A percentile compares a stretch with the other conserved stretches of the same genome.
These are phyloP conservation scores for Colletotrichum tamarilloi DNA, from an alignment of 2,329 filamentous ascomycete genomes.

Conservation along the genomic window DNA sequence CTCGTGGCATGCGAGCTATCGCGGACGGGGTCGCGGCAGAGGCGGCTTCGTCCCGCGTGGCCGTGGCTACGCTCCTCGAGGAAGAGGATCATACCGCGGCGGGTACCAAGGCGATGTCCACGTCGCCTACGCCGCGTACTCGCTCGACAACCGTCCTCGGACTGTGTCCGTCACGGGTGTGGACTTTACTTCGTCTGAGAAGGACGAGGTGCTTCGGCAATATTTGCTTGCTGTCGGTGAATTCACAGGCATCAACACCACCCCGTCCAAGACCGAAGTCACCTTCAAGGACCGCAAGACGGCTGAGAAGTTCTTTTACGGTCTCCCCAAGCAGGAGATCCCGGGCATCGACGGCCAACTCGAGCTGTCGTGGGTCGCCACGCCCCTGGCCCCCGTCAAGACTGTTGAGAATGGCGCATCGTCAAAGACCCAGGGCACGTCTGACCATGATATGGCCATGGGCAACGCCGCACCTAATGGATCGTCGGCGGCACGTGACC, in stretches of 20 bases:
- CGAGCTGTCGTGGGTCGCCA: conserved; percentile 72
- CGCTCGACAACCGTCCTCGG: conserved; percentile 81
- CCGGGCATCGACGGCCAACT: conserved; percentile 71
- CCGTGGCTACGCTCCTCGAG: conserved; percentile 48
- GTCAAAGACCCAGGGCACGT: conserved; percentile 8
- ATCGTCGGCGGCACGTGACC: conserved; percentile 25
- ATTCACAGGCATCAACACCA: conserved; percentile 67
- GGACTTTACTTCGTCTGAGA: conserved; percentile 69
- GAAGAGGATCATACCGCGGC: conserved; percentile 53
- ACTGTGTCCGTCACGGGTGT: conserved; percentile 73
- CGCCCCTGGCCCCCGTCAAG: conserved; percentile 40
- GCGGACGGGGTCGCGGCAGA: conserved; percentile 56
- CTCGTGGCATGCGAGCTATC: conserved; percentile 30
- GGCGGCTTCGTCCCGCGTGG: conserved; percentile 49
- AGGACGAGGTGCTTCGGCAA: conserved; percentile 77
- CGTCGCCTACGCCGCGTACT: conserved; percentile 70
- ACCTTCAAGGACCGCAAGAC: conserved; percentile 76
- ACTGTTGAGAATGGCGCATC: conserved; percentile 19
- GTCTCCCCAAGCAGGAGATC: conserved; percentile 66
- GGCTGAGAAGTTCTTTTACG: conserved; percentile 76
- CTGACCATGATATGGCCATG: conserved; percentile 33
- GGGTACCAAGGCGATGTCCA: conserved; percentile 57
- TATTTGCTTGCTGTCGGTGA: conserved; percentile 76
- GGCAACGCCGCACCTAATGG: conserved; percentile 31
- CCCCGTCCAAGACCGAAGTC: conserved; percentile 61